Evolutionary conservation across 768 basidiomycete genomes (phyloP).

Genomic region (Cystofilobasidium ferigula): DNA sequence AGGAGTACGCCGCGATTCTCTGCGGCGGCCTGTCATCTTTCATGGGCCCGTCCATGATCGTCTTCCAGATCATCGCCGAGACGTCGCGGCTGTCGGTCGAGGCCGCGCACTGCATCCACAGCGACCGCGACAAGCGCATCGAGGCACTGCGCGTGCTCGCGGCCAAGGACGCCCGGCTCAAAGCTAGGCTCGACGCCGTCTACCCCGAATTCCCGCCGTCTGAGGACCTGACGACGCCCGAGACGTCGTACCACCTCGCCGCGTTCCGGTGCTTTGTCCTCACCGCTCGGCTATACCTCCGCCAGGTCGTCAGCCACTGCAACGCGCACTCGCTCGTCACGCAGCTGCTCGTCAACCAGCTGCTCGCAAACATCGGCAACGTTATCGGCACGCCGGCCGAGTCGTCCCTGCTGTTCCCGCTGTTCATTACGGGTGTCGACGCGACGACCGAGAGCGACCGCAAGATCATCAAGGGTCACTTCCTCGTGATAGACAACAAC

Average conservation of each 20-base stretch:
- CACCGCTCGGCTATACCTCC: constrained; percentile 22
- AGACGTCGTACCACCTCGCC: constrained; percentile 21
- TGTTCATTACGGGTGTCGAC: constrained; percentile 25
- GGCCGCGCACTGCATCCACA: constrained; percentile 16
- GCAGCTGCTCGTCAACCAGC: constrained; percentile 21
- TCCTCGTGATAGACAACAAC: constrained; percentile 19
- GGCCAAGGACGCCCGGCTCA: constrained; percentile 19
- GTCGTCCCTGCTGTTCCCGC: constrained; percentile 20
- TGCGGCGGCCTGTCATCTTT: constrained; percentile 12
- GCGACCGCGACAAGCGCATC: constrained; percentile 22
- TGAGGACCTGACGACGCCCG: constrained; percentile 4
- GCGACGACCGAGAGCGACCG: constrained; percentile 23
- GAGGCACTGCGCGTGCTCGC: constrained; percentile 23
- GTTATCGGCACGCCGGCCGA: constrained; percentile 25
- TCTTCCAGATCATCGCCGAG: constrained; percentile 26
- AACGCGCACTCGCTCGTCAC: constrained; percentile 23
- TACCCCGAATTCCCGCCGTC: constrained; percentile 17
- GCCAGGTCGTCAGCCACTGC: constrained; percentile 22
- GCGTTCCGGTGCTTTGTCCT: constrained; percentile 23
- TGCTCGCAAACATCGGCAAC: constrained; percentile 21
- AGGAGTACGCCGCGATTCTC: constrained; percentile 23
- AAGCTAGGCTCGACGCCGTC: constrained; percentile 24
- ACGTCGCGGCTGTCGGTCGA: constrained; percentile 21
- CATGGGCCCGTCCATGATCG: constrained; percentile 18
- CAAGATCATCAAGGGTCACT: constrained; percentile 17